Conservation (phyloP, 371 early-diverging fungal genomes). For the Saksenaea oblongispora region DNA sequence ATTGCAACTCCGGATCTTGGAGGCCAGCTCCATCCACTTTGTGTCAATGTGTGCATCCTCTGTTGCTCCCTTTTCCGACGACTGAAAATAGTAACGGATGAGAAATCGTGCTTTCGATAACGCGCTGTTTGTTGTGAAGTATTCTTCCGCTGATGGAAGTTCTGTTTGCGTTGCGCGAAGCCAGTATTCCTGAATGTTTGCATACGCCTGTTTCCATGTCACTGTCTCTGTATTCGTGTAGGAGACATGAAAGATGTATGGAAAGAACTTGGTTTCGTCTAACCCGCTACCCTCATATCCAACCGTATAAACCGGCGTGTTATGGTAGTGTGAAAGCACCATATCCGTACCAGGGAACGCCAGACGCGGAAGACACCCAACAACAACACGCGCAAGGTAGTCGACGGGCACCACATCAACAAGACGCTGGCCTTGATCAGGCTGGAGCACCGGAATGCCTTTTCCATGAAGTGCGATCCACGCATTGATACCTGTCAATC, state of each 20-base stretch:
- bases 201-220: conserved; percentile 27
- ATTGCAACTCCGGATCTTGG: conserved; percentile 17
- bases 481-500: conserved; percentile 43
- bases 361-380: conserved; percentile 20
- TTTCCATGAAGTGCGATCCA: conserved; percentile 27
- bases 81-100: conserved; percentile 29
- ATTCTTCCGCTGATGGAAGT: conserved; percentile 16
- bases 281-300: background rate
- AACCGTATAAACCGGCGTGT: background rate
- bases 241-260: conserved; percentile 24
- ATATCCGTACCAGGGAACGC: conserved; percentile 17
- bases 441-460: conserved; percentile 22
- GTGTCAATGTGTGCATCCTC: background rate
- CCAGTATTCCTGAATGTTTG: conserved; percentile 32
- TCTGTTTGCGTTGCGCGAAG: conserved; percentile 15
- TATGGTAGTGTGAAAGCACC: background rate
- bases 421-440: conserved; percentile 21
- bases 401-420: conserved; percentile 48
- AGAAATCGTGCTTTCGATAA: conserved; percentile 27
- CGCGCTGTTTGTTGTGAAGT: conserved; percentile 23
- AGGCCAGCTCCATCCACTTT: conserved; percentile 31
- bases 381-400: conserved; percentile 20
- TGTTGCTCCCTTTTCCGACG: background rate
- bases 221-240: conserved; percentile 2
- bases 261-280: conserved; percentile 10